phyloP scores from a whole-genome alignment of 1,139 yeast genomes.

The Candida dubliniensis region DNA sequence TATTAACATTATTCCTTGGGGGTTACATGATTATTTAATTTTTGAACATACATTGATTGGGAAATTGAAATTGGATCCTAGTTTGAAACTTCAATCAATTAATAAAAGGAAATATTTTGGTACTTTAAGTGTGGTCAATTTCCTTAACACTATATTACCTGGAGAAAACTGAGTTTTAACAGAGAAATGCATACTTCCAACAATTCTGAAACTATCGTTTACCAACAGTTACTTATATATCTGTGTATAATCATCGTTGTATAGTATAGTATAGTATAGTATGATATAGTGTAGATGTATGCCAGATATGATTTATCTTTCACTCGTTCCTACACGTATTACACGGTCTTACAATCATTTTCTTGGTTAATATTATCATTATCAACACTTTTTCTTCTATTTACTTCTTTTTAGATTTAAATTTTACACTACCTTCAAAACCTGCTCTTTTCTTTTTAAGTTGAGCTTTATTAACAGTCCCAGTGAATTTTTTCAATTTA shows the following conservation, averaged over 20 bases:
- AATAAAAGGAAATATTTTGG: constrained; percentile 29
- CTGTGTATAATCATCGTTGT: not conserved
- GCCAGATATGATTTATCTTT: too few relatives aligned
- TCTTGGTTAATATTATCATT: not conserved
- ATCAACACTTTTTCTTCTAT: not conserved
- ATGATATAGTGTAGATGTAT: too few relatives aligned
- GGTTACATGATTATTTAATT: constrained; percentile 35
- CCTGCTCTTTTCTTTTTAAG: constrained; percentile 53
- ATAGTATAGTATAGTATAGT: too few relatives aligned
- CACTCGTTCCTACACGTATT: too few relatives aligned
- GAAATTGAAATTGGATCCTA: not conserved
- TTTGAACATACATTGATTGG: not conserved
- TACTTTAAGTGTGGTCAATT: constrained; percentile 25
- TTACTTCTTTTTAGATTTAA: constrained; percentile 27
- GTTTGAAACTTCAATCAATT: constrained; percentile 6
- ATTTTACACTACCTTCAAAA: constrained; percentile 54
- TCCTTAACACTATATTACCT: constrained; percentile 22
- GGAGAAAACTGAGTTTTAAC: not conserved
- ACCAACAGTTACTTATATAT: not conserved
- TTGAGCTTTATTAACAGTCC: constrained; percentile 40
- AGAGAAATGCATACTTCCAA: too few relatives aligned
- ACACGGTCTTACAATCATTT: too few relatives aligned
- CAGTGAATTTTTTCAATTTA: constrained; percentile 68
- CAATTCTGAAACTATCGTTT: too few relatives aligned
- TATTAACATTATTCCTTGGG: constrained; percentile 43